A percentile compares a stretch with the other conserved stretches of the same genome.
Conservation (phyloP, 2,329 filamentous ascomycete genomes). For the Falciphora oryzae region DNA sequence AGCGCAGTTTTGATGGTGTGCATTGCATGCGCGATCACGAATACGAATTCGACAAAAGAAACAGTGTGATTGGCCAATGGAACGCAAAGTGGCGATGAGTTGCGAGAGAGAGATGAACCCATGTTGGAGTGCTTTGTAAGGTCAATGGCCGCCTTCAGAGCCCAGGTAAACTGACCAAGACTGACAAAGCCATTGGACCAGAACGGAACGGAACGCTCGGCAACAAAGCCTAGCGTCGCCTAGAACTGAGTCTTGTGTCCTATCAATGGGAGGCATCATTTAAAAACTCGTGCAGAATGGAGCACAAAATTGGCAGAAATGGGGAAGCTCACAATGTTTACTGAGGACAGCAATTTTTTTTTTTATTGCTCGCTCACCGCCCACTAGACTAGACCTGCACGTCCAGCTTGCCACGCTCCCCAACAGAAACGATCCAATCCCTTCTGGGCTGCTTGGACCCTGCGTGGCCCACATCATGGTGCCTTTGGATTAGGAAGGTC, state of each 20-base stretch:
- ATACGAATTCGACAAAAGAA: neutral
- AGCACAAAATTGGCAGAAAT: neutral
- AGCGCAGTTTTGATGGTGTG: neutral
- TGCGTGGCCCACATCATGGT: neutral
- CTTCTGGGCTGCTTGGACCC: neutral
- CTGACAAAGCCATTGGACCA: neutral
- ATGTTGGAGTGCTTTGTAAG: too few relatives aligned
- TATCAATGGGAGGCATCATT: neutral
- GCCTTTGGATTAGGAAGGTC: neutral
- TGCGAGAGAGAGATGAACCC: too few relatives aligned
- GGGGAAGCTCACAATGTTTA: neutral
- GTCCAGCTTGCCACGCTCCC: neutral
- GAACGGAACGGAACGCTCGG: neutral
- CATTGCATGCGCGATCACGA: conserved; percentile 2
- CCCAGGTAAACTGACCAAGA: neutral
- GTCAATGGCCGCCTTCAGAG: neutral
- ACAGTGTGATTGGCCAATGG: neutral
- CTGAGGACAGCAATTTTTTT: neutral
- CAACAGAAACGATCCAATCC: neutral
- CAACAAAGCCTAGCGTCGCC: neutral
- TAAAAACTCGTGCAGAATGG: neutral
- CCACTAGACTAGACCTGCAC: neutral
- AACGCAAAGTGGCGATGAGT: neutral
- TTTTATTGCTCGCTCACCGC: neutral
- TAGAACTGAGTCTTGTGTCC: neutral